These are phyloP conservation scores for Ananas comosus DNA, from an alignment of 176 grass and related monocot genomes.

Conservation along the genomic window DNA sequence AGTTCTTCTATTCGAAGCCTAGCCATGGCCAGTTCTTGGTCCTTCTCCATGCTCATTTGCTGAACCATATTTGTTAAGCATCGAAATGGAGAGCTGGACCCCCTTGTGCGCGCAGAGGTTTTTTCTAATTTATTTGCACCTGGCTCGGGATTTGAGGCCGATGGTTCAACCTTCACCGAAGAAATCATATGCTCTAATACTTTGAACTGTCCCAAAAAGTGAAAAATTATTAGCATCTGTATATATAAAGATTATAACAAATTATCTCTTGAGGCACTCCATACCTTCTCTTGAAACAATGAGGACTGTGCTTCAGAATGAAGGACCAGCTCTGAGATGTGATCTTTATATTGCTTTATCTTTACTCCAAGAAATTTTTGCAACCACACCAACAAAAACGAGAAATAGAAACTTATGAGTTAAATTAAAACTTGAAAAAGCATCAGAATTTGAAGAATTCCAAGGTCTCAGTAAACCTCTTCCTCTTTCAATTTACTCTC, in stretches of 20 bases:
- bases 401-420: constrained; percentile 21
- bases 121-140: constrained; percentile 46
- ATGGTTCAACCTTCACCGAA: constrained; percentile 23
- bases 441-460: not conserved
- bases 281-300: constrained; percentile 70
- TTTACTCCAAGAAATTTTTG: constrained; percentile 17
- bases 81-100: constrained; percentile 62
- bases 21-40: constrained; percentile 60
- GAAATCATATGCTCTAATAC: constrained; percentile 56
- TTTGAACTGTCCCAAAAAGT: constrained; percentile 37
- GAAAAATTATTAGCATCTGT: constrained; percentile 23
- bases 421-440: constrained; percentile 19
- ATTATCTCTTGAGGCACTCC: constrained; percentile 15
- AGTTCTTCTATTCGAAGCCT: constrained; percentile 60
- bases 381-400: constrained; percentile 9
- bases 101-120: constrained; percentile 33
- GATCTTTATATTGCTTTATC: constrained; percentile 63
- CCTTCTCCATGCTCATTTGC: constrained; percentile 76
- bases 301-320: constrained; percentile 88
- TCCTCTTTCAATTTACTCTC: constrained; percentile 57
- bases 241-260: not conserved
- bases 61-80: constrained; percentile 77
- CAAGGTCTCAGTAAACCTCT: constrained; percentile 37
- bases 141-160: constrained; percentile 34
- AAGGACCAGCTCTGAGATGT: constrained; percentile 66